Conservation (phyloP, 1,284 basidiomycete species). For the Lentinula novae-zelandiae region DNA sequence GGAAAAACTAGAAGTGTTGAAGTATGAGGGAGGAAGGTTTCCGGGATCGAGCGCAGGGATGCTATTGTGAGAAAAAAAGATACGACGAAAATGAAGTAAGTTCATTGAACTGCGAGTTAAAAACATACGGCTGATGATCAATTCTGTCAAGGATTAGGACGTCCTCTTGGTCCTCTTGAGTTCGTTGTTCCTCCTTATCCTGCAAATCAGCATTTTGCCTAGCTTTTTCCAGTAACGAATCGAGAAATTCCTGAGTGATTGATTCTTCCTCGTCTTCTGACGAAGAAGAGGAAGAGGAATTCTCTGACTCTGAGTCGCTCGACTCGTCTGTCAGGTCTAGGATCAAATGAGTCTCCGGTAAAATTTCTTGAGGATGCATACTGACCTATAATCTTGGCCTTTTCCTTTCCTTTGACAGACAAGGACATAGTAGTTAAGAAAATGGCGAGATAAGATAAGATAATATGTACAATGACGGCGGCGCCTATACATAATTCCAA, state of each 20-base stretch:
- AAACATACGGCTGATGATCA: conserved; percentile 33
- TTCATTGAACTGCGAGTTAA: conserved; percentile 9
- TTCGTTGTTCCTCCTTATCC: conserved; percentile 15
- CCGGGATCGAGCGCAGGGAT: conserved; percentile 67
- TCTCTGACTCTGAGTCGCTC: conserved; percentile 29
- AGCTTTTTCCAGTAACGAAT: conserved; percentile 61
- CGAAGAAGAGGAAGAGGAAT: conserved; percentile 26
- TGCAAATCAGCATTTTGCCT: conserved; percentile 40
- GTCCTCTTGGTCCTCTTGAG: conserved; percentile 40
- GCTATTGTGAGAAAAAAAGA: conserved; percentile 36
- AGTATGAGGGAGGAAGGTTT: conserved; percentile 56
- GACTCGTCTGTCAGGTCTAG: conserved; percentile 23
- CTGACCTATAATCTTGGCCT: conserved; percentile 36
- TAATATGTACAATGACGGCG: background rate
- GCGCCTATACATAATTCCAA: conserved; percentile 1
- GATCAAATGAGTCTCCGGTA: background rate
- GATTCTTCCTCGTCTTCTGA: conserved; percentile 39
- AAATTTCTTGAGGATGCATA: conserved; percentile 1
- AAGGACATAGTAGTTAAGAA: conserved; percentile 20
- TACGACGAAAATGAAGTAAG: background rate
- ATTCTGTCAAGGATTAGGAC: conserved; percentile 38
- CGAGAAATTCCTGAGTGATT: conserved; percentile 57
- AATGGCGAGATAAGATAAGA: conserved; percentile 4
- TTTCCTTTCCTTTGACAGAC: conserved; percentile 34
- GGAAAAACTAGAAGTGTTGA: conserved; percentile 24